These are phyloP conservation scores for Ganoderma leucocontextum DNA, from an alignment of 1,284 basidiomycete genomes.

Conservation along the genomic window DNA sequence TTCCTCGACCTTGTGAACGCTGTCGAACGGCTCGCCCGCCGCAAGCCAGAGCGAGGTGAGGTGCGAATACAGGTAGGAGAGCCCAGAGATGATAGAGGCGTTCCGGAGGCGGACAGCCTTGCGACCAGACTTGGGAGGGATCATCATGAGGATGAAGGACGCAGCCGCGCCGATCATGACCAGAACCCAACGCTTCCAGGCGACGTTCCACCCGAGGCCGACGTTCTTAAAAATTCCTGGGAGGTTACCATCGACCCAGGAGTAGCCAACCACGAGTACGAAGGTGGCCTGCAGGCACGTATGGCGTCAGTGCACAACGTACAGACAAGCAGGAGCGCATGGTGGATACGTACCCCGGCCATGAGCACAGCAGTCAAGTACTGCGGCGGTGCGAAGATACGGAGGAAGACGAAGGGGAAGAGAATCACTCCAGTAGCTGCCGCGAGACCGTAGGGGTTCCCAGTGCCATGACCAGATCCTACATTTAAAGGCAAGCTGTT, in stretches of 20 bases:
- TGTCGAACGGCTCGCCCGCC: conserved; percentile 29
- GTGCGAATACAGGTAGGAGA: conserved; percentile 51
- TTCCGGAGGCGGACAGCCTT: conserved; percentile 57
- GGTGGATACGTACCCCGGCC: conserved; percentile 42
- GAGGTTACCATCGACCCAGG: conserved; percentile 67
- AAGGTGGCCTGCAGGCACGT: conserved; percentile 48
- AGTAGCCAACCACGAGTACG: conserved; percentile 62
- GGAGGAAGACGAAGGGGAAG: conserved; percentile 61
- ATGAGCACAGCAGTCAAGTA: conserved; percentile 50
- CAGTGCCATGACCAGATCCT: conserved; percentile 59
- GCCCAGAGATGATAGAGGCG: conserved; percentile 48
- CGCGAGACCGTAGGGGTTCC: conserved; percentile 67
- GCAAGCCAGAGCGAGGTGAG: conserved; percentile 56
- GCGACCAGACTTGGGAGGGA: conserved; percentile 59
- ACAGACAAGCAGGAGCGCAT: background rate
- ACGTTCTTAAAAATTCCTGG: conserved; percentile 51
- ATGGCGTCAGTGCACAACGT: background rate
- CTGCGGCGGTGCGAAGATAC: conserved; percentile 58
- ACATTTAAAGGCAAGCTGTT: background rate
- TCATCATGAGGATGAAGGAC: conserved; percentile 56
- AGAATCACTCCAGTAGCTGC: conserved; percentile 60
- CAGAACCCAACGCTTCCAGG: conserved; percentile 58
- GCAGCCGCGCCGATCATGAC: conserved; percentile 58
- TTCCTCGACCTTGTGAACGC: conserved; percentile 19
- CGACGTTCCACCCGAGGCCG: conserved; percentile 61